phyloP scores from a whole-genome alignment of 2,329 filamentous ascomycete genomes.

The Lomentospora prolificans region DNA sequence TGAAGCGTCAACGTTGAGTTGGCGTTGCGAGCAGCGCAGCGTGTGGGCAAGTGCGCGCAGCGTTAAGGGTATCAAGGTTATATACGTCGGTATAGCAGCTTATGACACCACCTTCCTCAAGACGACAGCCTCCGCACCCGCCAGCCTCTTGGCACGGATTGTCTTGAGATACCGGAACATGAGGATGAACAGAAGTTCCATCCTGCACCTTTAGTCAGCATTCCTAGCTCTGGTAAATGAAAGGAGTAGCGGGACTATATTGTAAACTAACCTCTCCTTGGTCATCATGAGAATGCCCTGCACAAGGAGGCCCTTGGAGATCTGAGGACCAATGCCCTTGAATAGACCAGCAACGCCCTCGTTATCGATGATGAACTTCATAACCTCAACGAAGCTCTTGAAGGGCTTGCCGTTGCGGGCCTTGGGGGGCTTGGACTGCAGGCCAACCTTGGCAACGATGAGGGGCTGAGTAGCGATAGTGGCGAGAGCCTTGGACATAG shows the following conservation, averaged over 20 bases:
- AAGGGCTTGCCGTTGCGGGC: constrained; percentile 81
- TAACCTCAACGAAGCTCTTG: constrained; percentile 86
- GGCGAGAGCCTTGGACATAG: constrained; percentile 84
- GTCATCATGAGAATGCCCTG: constrained; percentile 99
- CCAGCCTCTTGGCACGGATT: constrained; percentile 29
- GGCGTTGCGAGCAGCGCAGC: neutral
- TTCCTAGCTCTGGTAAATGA: neutral
- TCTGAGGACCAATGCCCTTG: constrained; percentile 92
- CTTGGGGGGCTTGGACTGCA: constrained; percentile 87
- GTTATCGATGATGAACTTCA: constrained; percentile 84
- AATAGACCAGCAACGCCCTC: constrained; percentile 80
- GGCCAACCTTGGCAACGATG: constrained; percentile 93
- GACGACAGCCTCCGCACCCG: neutral
- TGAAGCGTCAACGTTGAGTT: neutral
- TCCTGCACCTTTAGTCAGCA: constrained; percentile 33
- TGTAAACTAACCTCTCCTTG: constrained; percentile 67
- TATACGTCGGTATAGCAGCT: neutral
- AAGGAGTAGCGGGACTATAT: neutral
- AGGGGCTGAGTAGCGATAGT: constrained; percentile 89
- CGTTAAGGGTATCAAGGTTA: neutral
- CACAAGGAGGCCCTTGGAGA: constrained; percentile 84
- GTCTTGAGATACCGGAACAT: constrained; percentile 73
- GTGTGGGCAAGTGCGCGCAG: neutral
- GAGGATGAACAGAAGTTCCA: constrained; percentile 80
- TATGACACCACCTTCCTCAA: constrained; percentile 6